Evolutionary conservation across 2,329 filamentous ascomycete species (phyloP).

Genomic region (Bipolaris oryzae): DNA sequence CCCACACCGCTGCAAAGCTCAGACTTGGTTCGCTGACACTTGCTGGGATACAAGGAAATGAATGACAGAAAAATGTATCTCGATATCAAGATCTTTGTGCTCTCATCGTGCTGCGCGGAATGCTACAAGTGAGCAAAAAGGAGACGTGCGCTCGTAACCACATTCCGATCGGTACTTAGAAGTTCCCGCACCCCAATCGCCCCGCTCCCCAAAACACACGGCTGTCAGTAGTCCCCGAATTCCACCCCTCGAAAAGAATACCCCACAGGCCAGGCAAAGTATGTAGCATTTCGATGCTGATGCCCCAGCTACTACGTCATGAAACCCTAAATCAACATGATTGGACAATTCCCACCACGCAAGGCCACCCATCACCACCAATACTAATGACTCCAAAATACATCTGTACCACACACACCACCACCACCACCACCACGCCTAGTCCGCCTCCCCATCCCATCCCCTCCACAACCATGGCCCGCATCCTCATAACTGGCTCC

Average conservation of each 20-base stretch:
- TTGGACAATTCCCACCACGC: neutral
- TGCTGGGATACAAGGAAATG: neutral
- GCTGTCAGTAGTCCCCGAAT: neutral
- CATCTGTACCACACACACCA: neutral
- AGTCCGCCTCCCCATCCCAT: neutral
- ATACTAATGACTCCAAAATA: neutral
- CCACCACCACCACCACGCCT: neutral
- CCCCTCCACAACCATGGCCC: slow-evolving; percentile 45
- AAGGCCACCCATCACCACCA: too few relatives aligned
- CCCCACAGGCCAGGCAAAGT: too few relatives aligned
- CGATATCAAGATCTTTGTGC: neutral
- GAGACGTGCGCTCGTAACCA: neutral
- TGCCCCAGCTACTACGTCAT: neutral
- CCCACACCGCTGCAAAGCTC: neutral
- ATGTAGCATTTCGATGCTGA: too few relatives aligned
- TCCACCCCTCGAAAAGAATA: neutral
- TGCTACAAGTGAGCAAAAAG: neutral
- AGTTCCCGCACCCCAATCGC: neutral
- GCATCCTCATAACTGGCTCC: slow-evolving; percentile 63
- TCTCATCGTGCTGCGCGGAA: neutral
- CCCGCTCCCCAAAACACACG: too few relatives aligned
- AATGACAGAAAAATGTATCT: neutral
- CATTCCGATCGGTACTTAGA: neutral
- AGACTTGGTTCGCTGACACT: neutral
- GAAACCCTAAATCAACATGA: neutral